Evolutionary conservation across 805 yeast species (phyloP).

Genomic region (Ogataea philodendri): DNA sequence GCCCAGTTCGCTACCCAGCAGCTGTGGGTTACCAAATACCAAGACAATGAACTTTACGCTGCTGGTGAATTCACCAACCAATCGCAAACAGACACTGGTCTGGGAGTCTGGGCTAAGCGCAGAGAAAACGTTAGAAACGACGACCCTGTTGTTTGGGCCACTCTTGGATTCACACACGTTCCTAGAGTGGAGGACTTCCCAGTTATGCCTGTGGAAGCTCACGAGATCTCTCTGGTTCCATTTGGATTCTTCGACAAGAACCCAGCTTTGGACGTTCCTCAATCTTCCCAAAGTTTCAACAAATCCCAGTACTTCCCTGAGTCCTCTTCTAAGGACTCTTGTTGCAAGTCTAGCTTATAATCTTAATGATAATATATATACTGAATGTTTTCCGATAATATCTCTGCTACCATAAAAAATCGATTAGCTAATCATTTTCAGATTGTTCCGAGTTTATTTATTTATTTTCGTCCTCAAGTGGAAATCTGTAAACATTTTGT

Average conservation of each 20-base stretch:
- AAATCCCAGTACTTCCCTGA: slow-evolving; percentile 48
- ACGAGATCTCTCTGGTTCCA: slow-evolving; percentile 65
- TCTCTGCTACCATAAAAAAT: too few species aligned
- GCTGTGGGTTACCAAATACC: slow-evolving; percentile 78
- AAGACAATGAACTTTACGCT: slow-evolving; percentile 68
- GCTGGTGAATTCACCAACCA: slow-evolving; percentile 89
- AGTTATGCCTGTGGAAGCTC: slow-evolving; percentile 82
- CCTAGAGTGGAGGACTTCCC: slow-evolving; percentile 88
- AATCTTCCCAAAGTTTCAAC: slow-evolving; percentile 64
- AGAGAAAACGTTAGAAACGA: slow-evolving; percentile 67
- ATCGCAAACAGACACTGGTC: slow-evolving; percentile 66
- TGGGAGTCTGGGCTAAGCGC: slow-evolving; percentile 69
- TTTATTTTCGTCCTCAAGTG: slow-evolving; percentile 3
- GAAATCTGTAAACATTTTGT: slow-evolving; percentile 7
- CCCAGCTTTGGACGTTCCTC: slow-evolving; percentile 78
- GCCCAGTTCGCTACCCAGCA: slow-evolving; percentile 76
- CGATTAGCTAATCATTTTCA: too few species aligned
- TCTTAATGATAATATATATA: too few species aligned
- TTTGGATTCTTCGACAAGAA: slow-evolving; percentile 72
- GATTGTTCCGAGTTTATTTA: neutral
- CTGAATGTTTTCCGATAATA: too few species aligned
- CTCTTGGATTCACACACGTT: slow-evolving; percentile 76
- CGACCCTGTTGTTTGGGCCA: slow-evolving; percentile 78
- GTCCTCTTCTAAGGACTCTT: slow-evolving; percentile 24
- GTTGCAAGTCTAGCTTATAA: slow-evolving; percentile 37